phyloP scores from a whole-genome alignment of 345 rosid genomes.

The Durio zibethinus region DNA sequence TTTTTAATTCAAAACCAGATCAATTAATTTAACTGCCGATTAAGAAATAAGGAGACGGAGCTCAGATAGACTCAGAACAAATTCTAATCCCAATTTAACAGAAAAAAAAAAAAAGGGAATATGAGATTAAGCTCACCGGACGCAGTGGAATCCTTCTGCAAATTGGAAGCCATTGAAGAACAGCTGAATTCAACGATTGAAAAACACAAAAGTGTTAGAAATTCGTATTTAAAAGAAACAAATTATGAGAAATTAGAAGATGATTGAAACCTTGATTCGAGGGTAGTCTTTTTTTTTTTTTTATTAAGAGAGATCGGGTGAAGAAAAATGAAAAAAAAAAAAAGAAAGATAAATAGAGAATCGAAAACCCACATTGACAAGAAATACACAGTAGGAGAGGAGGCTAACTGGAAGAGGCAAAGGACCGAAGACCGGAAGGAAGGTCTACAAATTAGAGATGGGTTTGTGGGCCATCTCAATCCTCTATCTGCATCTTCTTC shows the following conservation, averaged over 20 bases:
- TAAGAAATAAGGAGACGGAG: neutral
- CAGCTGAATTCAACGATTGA: constrained; percentile 18
- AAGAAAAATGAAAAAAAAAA: neutral
- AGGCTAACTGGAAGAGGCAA: neutral
- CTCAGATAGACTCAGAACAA: constrained; percentile 7
- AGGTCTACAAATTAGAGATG: neutral
- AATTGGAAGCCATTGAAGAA: constrained; percentile 53
- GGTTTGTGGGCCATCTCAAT: too few species aligned
- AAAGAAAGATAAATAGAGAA: constrained; percentile 1
- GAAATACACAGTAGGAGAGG: neutral
- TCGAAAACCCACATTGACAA: neutral
- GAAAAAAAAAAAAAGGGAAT: neutral
- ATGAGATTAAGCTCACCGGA: constrained; percentile 40
- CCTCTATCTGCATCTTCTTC: too few species aligned
- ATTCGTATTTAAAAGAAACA: neutral
- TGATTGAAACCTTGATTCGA: neutral
- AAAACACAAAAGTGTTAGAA: neutral
- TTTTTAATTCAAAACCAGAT: neutral
- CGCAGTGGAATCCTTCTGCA: constrained; percentile 45
- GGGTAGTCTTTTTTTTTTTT: neutral
- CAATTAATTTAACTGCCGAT: neutral
- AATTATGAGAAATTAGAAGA: neutral
- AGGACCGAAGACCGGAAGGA: neutral
- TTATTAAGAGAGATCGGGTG: neutral
- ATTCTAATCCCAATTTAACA: neutral